phyloP scores from a whole-genome alignment of 805 yeast genomes.

The Vanderwaltozyma tropicalis region DNA sequence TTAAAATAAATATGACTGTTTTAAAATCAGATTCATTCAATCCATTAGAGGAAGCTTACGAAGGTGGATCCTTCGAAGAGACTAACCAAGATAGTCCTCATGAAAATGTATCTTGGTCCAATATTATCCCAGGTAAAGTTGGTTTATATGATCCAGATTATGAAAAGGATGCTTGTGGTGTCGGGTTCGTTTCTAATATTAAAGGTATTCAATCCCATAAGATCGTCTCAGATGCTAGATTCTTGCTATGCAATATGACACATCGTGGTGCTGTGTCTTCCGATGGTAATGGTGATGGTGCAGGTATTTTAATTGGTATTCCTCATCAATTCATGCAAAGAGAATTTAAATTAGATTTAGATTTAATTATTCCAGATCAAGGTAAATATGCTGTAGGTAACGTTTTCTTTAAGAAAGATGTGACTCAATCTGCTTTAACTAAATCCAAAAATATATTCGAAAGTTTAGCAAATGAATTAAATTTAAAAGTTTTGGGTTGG shows the following conservation, averaged over 20 bases:
- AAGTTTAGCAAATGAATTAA: slow-evolving; percentile 63
- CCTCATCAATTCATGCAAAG: slow-evolving; percentile 81
- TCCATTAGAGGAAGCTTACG: slow-evolving; percentile 22
- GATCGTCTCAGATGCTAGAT: slow-evolving; percentile 82
- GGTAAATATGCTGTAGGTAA: slow-evolving; percentile 96
- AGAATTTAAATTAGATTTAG: slow-evolving; percentile 67
- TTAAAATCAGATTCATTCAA: slow-evolving; percentile 20
- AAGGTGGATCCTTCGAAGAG: slow-evolving; percentile 20
- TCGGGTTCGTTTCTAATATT: slow-evolving; percentile 92
- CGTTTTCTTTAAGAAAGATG: slow-evolving; percentile 80
- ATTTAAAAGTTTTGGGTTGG: slow-evolving; percentile 85
- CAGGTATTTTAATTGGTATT: slow-evolving; percentile 87
- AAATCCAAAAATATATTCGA: slow-evolving; percentile 72
- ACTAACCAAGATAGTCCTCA: slow-evolving; percentile 5
- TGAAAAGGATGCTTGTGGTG: slow-evolving; percentile 98
- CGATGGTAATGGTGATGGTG: slow-evolving; percentile 98
- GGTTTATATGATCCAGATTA: slow-evolving; percentile 89
- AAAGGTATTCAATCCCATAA: slow-evolving; percentile 83
- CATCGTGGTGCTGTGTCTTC: slow-evolving; percentile 97
- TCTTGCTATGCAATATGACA: slow-evolving; percentile 90
- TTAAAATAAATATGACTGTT: slow-evolving; percentile 5
- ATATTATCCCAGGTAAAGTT: slow-evolving; percentile 71
- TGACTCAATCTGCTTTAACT: slow-evolving; percentile 42
- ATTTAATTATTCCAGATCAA: slow-evolving; percentile 56
- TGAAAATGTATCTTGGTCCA: slow-evolving; percentile 79